Evolutionary conservation across 768 basidiomycete genomes (phyloP).

Genomic region (Dictyophora rubrovolvata): DNA sequence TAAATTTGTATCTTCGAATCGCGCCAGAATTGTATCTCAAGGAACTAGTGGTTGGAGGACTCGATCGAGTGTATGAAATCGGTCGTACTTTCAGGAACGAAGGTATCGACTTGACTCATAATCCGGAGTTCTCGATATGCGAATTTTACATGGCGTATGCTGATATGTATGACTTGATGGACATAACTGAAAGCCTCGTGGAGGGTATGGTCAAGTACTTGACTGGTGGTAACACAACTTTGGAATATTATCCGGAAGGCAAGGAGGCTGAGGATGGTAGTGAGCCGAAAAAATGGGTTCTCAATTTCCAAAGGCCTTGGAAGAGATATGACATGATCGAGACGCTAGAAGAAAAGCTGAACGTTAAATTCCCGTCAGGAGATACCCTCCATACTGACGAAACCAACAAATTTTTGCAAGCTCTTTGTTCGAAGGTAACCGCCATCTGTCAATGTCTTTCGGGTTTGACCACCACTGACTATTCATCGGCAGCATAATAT

Average conservation of each 20-base stretch:
- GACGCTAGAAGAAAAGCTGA: slow-evolving; percentile 89
- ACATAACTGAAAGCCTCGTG: slow-evolving; percentile 83
- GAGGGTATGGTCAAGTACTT: slow-evolving; percentile 86
- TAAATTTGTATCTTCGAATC: slow-evolving; percentile 94
- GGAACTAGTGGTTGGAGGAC: slow-evolving; percentile 91
- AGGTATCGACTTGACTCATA: slow-evolving; percentile 97
- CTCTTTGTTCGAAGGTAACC: slow-evolving; percentile 70
- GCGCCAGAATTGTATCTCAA: slow-evolving; percentile 98
- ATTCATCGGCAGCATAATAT: slow-evolving; percentile 65
- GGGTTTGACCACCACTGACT: slow-evolving; percentile 1
- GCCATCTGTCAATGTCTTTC: neutral
- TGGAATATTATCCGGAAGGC: slow-evolving; percentile 89
- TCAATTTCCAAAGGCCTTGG: slow-evolving; percentile 93
- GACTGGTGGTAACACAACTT: slow-evolving; percentile 67
- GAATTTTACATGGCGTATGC: slow-evolving; percentile 99
- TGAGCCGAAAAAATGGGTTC: slow-evolving; percentile 47
- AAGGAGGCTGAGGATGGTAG: slow-evolving; percentile 51
- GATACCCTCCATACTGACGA: slow-evolving; percentile 81
- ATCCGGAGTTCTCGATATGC: slow-evolving; percentile 98
- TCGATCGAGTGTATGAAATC: slow-evolving; percentile 97
- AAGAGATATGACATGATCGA: slow-evolving; percentile 98
- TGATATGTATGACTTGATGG: slow-evolving; percentile 98
- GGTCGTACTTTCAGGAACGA: slow-evolving; percentile 98
- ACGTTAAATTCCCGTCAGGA: slow-evolving; percentile 86
- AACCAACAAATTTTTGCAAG: slow-evolving; percentile 81